These are phyloP conservation scores for Phaffomyces antillensis DNA, from an alignment of 805 yeast species.

Conservation along the genomic window DNA sequence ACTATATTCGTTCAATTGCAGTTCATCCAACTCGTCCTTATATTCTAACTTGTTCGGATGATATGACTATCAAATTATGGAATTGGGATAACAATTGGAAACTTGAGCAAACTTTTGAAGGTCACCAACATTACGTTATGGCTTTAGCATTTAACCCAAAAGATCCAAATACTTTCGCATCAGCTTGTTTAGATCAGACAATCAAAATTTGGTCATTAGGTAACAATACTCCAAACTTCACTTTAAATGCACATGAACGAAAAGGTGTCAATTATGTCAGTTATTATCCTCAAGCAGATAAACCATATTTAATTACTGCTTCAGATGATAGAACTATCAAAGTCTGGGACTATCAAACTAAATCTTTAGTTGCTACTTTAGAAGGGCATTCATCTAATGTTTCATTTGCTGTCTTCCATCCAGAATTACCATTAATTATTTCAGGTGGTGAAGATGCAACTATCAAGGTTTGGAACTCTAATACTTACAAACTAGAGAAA, in stretches of 20 bases:
- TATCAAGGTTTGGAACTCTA: constrained; percentile 89
- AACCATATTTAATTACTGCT: constrained; percentile 88
- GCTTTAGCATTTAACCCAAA: constrained; percentile 92
- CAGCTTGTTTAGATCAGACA: constrained; percentile 93
- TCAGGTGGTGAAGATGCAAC: constrained; percentile 98
- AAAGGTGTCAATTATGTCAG: constrained; percentile 96
- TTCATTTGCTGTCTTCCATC: constrained; percentile 95
- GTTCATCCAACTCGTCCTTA: constrained; percentile 93
- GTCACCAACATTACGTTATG: constrained; percentile 95
- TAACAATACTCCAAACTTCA: constrained; percentile 80
- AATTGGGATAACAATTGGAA: constrained; percentile 96
- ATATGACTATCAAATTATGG: constrained; percentile 88
- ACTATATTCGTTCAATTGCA: constrained; percentile 86
- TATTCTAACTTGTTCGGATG: constrained; percentile 85
- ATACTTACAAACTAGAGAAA: constrained; percentile 89
- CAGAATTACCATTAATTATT: constrained; percentile 89
- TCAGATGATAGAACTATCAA: constrained; percentile 87
- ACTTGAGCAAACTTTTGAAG: constrained; percentile 84
- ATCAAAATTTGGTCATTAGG: constrained; percentile 96
- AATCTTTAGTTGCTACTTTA: constrained; percentile 87
- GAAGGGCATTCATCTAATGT: constrained; percentile 94
- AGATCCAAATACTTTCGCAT: constrained; percentile 95
- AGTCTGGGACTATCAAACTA: constrained; percentile 96
- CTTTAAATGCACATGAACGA: constrained; percentile 82
- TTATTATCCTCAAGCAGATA: constrained; percentile 94